phyloP scores from a whole-genome alignment of 805 yeast species.

The Saturnispora bothae region DNA sequence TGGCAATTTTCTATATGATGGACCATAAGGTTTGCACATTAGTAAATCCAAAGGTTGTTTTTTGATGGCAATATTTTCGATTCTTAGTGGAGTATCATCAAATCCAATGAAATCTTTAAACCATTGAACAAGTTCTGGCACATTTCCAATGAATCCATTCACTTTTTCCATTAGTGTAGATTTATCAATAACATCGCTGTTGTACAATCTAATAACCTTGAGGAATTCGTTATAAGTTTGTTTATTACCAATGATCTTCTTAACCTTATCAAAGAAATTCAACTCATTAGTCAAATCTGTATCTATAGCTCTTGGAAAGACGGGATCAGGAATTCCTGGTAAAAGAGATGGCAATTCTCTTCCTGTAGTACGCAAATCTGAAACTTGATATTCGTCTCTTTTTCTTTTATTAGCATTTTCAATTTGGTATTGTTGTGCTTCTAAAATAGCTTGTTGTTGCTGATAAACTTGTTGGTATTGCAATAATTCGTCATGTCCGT shows the following conservation, averaged over 20 bases:
- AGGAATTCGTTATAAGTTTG: conserved; percentile 87
- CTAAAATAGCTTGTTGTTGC: conserved; percentile 7
- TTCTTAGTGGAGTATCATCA: conserved; percentile 73
- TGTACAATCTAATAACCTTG: conserved; percentile 75
- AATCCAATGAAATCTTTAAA: conserved; percentile 86
- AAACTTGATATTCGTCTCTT: conserved; percentile 10
- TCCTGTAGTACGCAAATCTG: conserved; percentile 29
- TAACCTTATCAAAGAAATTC: conserved; percentile 83
- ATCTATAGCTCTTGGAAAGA: conserved; percentile 43
- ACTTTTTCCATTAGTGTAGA: conserved; percentile 72
- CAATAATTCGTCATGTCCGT: conserved; percentile 11
- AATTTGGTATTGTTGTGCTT: conserved; percentile 7
- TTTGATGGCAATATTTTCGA: conserved; percentile 79
- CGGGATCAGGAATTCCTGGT: conserved; percentile 82
- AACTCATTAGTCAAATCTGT: conserved; percentile 75
- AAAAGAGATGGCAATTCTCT: conserved; percentile 54
- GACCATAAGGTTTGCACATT: conserved; percentile 89
- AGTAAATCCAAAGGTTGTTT: conserved; percentile 87
- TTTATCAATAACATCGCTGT: conserved; percentile 85
- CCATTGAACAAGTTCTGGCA: conserved; percentile 76
- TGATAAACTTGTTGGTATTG: conserved; percentile 9
- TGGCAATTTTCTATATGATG: conserved; percentile 86
- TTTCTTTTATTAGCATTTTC: conserved; percentile 4
- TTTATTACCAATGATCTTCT: conserved; percentile 78
- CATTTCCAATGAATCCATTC: conserved; percentile 75